Percentiles rank a stretch among this genome's conserved stretches.
phyloP scores from a whole-genome alignment of 106 monocot species.

The Dendrobium nobile region DNA sequence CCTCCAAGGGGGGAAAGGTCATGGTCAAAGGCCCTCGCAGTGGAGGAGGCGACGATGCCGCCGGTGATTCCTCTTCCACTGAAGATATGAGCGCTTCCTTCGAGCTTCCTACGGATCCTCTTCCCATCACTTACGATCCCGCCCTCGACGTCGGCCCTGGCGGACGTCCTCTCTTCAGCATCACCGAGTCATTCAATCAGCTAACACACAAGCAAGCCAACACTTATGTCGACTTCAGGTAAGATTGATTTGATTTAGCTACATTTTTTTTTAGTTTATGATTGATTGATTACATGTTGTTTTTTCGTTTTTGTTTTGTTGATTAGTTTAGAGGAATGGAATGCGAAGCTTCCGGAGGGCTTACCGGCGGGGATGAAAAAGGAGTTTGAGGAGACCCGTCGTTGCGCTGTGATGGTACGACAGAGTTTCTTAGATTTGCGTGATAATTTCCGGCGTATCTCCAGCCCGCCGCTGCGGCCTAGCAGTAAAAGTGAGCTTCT shows the following conservation, averaged over 20 bases:
- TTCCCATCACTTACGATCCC: conserved; percentile 58
- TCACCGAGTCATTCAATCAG: conserved; percentile 45
- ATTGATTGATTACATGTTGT: neutral
- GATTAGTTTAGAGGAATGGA: conserved; percentile 88
- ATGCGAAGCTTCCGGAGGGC: conserved; percentile 75
- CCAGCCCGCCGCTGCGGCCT: conserved; percentile 36
- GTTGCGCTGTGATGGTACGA: conserved; percentile 87
- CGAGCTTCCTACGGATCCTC: conserved; percentile 55
- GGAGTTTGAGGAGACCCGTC: conserved; percentile 91
- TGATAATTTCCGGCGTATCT: conserved; percentile 79
- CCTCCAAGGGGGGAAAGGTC: conserved; percentile 30
- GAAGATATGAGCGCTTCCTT: conserved; percentile 37
- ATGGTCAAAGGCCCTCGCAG: conserved; percentile 30
- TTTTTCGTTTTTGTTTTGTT: neutral
- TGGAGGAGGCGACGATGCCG: conserved; percentile 18
- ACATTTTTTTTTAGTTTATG: neutral
- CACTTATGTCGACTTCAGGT: conserved; percentile 88
- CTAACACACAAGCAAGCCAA: conserved; percentile 35
- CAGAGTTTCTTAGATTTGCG: conserved; percentile 81
- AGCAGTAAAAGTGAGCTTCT: conserved; percentile 52
- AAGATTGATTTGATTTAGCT: neutral
- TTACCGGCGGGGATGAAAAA: conserved; percentile 75
- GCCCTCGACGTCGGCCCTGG: conserved; percentile 73
- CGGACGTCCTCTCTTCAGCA: conserved; percentile 67
- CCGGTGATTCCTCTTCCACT: conserved; percentile 8